Percentiles rank a stretch among this genome's conserved stretches.
phyloP scores from a whole-genome alignment of 192 early-diverging fungal genomes.

The Phlyctochytrium bullatum region DNA sequence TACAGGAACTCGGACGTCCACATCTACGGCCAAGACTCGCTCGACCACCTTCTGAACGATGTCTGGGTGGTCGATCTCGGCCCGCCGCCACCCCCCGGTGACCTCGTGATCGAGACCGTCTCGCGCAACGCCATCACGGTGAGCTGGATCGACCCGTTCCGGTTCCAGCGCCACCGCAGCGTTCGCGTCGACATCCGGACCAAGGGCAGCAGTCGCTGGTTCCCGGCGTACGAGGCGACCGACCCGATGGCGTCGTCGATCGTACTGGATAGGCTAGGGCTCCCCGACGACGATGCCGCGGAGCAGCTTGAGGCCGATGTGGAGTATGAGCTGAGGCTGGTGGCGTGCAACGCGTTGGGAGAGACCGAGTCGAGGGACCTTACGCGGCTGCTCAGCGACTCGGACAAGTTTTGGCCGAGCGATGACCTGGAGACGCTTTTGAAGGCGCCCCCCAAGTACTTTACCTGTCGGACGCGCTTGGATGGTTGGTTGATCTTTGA shows the following conservation, averaged over 20 bases:
- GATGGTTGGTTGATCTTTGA: too few relatives aligned
- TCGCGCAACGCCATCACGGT: not conserved
- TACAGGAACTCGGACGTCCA: not conserved
- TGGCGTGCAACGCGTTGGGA: not conserved
- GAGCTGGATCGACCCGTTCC: slow-evolving; percentile 6
- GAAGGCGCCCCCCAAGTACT: too few relatives aligned
- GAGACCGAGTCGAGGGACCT: slow-evolving; percentile 4
- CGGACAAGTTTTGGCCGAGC: too few relatives aligned
- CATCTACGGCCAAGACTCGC: not conserved
- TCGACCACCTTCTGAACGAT: not conserved
- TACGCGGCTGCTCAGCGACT: too few relatives aligned
- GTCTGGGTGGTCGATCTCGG: not conserved
- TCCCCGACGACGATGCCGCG: too few relatives aligned
- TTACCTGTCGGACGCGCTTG: too few relatives aligned
- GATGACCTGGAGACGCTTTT: too few relatives aligned
- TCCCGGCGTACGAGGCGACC: not conserved
- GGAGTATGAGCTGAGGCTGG: not conserved
- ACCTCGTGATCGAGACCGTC: not conserved
- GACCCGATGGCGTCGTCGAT: not conserved
- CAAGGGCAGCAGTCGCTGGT: not conserved
- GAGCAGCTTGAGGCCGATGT: not conserved
- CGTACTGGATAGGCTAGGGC: not conserved
- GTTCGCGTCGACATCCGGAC: not conserved
- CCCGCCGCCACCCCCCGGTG: slow-evolving; percentile 1
- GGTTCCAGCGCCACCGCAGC: not conserved